Conservation (phyloP, 345 rosid genomes). For the Salix udensis region DNA sequence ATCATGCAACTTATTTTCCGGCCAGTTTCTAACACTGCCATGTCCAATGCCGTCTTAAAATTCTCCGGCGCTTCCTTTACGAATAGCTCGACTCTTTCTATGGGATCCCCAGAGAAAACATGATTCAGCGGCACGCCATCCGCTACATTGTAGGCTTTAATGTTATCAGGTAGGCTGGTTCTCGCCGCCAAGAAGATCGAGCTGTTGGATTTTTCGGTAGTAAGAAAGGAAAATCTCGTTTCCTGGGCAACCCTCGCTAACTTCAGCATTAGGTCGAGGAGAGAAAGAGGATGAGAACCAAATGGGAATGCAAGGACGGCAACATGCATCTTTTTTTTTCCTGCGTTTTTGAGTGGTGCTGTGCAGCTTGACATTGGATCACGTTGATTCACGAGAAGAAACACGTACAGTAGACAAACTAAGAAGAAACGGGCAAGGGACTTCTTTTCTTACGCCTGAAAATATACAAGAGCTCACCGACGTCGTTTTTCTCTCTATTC, state of each 20-base stretch:
- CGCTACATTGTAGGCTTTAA: slow-evolving; percentile 28
- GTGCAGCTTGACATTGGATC: no score
- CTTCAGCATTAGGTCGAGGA: slow-evolving; percentile 34
- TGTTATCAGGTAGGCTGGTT: slow-evolving; percentile 20
- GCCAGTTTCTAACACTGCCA: slow-evolving; percentile 40
- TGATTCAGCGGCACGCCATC: slow-evolving; percentile 32
- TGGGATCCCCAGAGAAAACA: slow-evolving; percentile 29
- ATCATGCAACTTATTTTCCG: slow-evolving; percentile 39
- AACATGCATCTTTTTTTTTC: slow-evolving; percentile 24
- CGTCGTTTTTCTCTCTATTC: no score
- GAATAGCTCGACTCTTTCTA: slow-evolving; percentile 46
- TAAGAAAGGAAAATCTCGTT: slow-evolving; percentile 50
- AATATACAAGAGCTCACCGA: no score
- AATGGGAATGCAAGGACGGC: slow-evolving; percentile 61
- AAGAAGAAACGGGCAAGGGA: no score
- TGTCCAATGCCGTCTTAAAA: slow-evolving; percentile 26
- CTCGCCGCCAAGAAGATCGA: slow-evolving; percentile 20
- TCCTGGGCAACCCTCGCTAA: slow-evolving; percentile 42
- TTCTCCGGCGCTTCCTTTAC: slow-evolving; percentile 30
- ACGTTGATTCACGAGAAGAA: no score
- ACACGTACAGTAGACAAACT: no score
- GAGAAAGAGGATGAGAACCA: slow-evolving; percentile 48
- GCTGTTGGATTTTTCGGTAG: slow-evolving; percentile 34
- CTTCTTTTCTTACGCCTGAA: no score
- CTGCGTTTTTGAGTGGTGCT: background rate